phyloP scores from a whole-genome alignment of 1,284 basidiomycete genomes.

The Sparassis latifolia region DNA sequence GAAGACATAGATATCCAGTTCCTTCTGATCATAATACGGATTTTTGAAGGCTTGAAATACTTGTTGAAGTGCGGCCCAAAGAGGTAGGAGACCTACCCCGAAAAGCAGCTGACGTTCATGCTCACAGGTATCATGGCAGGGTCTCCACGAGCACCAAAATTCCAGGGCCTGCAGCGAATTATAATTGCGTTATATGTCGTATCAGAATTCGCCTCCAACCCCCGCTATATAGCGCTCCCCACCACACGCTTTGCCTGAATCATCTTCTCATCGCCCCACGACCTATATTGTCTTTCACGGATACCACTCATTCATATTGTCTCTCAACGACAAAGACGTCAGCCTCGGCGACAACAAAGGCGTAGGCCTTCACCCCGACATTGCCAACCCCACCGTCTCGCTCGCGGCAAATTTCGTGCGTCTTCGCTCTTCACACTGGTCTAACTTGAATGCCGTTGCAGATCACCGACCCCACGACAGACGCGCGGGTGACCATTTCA shows the following conservation, averaged over 20 bases:
- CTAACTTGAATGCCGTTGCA: constrained; percentile 10
- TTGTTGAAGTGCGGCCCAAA: not conserved
- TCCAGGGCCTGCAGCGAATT: not conserved
- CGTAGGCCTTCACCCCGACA: constrained; percentile 35
- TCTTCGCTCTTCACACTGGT: not conserved
- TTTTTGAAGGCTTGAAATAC: too few species aligned
- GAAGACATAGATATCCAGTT: too few species aligned
- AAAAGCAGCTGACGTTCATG: not conserved
- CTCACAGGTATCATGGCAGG: not conserved
- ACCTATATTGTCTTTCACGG: not conserved
- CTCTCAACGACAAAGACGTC: constrained; percentile 29
- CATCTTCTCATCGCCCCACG: not conserved
- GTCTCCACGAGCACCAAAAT: not conserved
- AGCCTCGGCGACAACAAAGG: constrained; percentile 26
- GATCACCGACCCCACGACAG: constrained; percentile 35
- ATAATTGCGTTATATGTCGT: not conserved
- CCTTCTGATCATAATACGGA: too few species aligned
- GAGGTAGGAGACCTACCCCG: not conserved
- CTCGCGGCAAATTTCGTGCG: constrained; percentile 39
- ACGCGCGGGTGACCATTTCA: constrained; percentile 28
- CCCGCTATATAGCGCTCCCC: not conserved
- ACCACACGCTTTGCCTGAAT: not conserved
- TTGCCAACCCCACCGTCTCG: constrained; percentile 38
- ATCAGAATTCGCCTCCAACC: not conserved
- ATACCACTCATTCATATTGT: constrained; percentile 13